Evolutionary conservation across 164 flowering plant species (phyloP).

Genomic region (Houttuynia cordata): DNA sequence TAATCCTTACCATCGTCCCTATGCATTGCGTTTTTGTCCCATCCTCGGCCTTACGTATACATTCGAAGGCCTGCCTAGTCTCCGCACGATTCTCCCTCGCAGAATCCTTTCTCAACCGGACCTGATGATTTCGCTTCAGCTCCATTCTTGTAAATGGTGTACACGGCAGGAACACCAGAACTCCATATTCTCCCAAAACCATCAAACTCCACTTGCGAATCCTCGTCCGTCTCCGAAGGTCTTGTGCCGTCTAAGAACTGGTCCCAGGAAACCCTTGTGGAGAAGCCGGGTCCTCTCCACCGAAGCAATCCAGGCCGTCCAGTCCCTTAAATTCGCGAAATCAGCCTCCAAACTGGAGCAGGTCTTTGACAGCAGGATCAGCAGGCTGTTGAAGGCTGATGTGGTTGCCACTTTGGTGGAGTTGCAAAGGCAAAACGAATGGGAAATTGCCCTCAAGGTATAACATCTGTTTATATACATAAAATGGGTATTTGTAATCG

Average conservation of each 20-base stretch:
- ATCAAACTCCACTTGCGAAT: not conserved
- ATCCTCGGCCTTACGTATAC: too few relatives aligned
- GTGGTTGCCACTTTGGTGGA: conserved; percentile 47
- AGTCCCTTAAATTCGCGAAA: conserved; percentile 59
- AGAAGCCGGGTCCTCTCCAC: conserved; percentile 49
- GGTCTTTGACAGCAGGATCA: conserved; percentile 30
- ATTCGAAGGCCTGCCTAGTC: too few relatives aligned
- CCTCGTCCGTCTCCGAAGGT: not conserved
- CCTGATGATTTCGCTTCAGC: too few relatives aligned
- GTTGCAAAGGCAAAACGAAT: conserved; percentile 62
- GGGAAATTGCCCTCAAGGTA: conserved; percentile 44
- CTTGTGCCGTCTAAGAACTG: conserved; percentile 40
- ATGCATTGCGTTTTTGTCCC: too few relatives aligned
- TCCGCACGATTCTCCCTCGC: too few relatives aligned
- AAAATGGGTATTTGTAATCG: too few relatives aligned
- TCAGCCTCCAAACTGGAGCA: conserved; percentile 29
- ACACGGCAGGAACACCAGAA: too few relatives aligned
- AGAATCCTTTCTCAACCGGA: too few relatives aligned
- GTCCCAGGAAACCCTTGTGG: conserved; percentile 46
- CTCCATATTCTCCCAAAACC: too few relatives aligned
- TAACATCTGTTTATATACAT: not conserved
- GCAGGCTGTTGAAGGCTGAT: conserved; percentile 61
- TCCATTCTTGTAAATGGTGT: too few relatives aligned
- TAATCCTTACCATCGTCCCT: too few relatives aligned
- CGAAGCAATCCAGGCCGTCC: conserved; percentile 77